Evolutionary conservation across 2,329 filamentous ascomycete species (phyloP), one percentile per base, ranked within the genome.

Genomic region (Cordyceps farinosa): DNA sequence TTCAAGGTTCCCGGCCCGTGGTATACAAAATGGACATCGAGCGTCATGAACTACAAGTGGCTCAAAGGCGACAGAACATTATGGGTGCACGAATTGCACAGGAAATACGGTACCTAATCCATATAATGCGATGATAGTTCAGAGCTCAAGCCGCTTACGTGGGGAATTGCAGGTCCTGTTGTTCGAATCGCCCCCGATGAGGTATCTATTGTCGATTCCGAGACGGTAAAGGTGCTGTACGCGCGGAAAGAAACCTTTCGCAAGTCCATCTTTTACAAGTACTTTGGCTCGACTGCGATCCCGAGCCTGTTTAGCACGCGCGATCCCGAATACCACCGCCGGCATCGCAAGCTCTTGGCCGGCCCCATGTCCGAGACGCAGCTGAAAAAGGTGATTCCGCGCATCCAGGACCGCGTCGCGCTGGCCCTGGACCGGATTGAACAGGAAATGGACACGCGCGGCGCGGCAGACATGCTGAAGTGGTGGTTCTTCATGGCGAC

Each of bases 401-500:
- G 11, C 10, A 29, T 55, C n/a, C 3, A 5, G 2, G 8, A 11
- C 11, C 22, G 73, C 45, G 65, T 70, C 27, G 56, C 68, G n/a
- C 54, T 68, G 2, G 60, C 73, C 10, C 45, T 69, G 42, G 44
- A 64, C 15, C 32, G 63, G 22, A 50, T 70, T 13, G 50, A 61
- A 36, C 58, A 68, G 32, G 65, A 68, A 3, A 64, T 54, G 13
- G 52, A 32, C 0, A 10, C 45, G 22, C 65, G 67, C 17, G 61
- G 52, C 45, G 13, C 62, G 1, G 38, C 69, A 50, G 64, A 71
- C 32, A 10, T 71, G 27, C 56, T 62, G 0, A 63, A 64, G 30
- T 70, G 65, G 70, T 70, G 65, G 63, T 65, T 68, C 27, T 70
- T 50, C 40, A 64, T 66, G 8, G 70, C 69, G 2, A 69, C 68